Base-by-base conservation (phyloP, 2,329 filamentous ascomycete genomes). In the Triangularia verruculosa region DNA sequence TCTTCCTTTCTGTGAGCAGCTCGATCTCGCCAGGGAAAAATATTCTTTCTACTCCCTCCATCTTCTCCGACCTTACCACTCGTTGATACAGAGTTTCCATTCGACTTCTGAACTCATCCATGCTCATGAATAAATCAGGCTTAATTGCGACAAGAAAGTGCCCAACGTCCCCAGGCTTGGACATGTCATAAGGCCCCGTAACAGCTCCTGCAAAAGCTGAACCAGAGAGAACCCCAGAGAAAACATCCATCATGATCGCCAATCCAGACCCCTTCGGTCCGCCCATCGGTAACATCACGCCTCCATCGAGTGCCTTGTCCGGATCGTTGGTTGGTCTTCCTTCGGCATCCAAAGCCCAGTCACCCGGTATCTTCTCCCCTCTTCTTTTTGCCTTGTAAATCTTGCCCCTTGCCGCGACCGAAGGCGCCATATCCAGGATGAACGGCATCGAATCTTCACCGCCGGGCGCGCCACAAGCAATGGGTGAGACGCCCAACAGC, bases 211-310 rank as follows among this genome's bases (percentile, higher is more conserved):
- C 92, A 75, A 92, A 95, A 0, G 90, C 90, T 30, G 87, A 89
- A 0, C 91, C 91, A 0, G 89, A 92, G 0, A 95, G 71, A 0
- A 91, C 88, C 0, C 91, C 91, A 0, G 90, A 93, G 72, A 95
- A 94, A 1, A 96, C 89, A 72, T 95, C 91, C 92, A 95, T 95
- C 89, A 93, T 94, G 61, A 95, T 85, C 0, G 89, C 80, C 47
- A 95, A 74, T 0, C 84, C 92, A 1, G 88, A 91, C 0, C 92
- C 92, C 74, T 95, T 95, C 0, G 91, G 90, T 0, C 92, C 91
- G 2, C 91, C 91, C 89, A 95, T 93, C 0, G 91, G 91, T 20
- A 94, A 77, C 91, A 95, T 94, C 3, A 93, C 89, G 1, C 91
- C 91, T 47, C 39, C 39, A 32, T 86, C 84, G 9, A 95, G 77